A percentile compares a stretch with the other conserved stretches of the same genome.
Conservation (phyloP, 1,139 yeast genomes). For the Yamadazyma songkhlaensis region DNA sequence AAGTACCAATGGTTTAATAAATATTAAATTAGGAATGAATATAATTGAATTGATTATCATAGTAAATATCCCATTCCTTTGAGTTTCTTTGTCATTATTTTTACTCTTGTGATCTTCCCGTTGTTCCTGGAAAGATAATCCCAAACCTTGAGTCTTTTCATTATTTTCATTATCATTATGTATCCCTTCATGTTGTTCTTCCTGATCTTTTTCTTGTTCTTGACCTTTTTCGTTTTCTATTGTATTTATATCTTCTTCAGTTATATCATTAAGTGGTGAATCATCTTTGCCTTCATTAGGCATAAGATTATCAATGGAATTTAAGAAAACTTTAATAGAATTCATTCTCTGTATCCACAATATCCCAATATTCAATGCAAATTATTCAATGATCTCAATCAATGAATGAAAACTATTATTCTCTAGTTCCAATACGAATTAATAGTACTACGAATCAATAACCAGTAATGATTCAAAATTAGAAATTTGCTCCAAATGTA, state of each 20-base stretch:
- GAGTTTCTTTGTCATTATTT: not conserved
- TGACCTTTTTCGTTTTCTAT: not conserved
- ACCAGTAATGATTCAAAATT: too few relatives aligned
- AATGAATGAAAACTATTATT: too few relatives aligned
- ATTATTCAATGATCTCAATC: too few relatives aligned
- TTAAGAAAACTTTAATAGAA: slow-evolving; percentile 36
- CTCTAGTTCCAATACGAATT: too few relatives aligned
- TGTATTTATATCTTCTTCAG: slow-evolving; percentile 3
- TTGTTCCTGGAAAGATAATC: not conserved
- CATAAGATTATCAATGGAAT: slow-evolving; percentile 33
- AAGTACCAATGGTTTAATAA: slow-evolving; percentile 19
- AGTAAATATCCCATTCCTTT: not conserved
- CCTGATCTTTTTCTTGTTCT: not conserved
- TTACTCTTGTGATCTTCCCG: not conserved
- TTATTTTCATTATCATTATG: not conserved
- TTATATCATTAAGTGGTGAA: slow-evolving; percentile 8
- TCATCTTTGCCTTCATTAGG: slow-evolving; percentile 15
- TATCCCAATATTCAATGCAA: not conserved
- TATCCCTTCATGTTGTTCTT: not conserved
- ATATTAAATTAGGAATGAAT: slow-evolving; percentile 20
- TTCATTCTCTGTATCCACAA: slow-evolving; percentile 23
- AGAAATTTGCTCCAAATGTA: too few relatives aligned
- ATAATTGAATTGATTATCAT: slow-evolving; percentile 10
- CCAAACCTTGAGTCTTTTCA: not conserved
- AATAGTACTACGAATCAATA: too few relatives aligned